These are phyloP conservation scores for Rhizophagus clarus DNA, from an alignment of 192 early-diverging fungal genomes.

Conservation along the genomic window DNA sequence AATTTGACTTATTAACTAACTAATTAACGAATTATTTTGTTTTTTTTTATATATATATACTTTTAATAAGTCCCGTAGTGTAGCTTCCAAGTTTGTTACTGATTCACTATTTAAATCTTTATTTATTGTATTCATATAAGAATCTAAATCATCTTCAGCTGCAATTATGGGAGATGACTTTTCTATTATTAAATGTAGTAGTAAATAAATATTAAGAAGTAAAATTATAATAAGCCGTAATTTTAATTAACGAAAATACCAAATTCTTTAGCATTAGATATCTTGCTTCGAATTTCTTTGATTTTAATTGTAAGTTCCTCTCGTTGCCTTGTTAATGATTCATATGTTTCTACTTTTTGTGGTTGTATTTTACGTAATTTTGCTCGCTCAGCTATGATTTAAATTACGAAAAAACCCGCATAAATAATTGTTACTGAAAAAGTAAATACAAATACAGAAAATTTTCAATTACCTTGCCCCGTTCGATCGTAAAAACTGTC, in stretches of 20 bases:
- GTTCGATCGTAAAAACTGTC: conserved; percentile 73
- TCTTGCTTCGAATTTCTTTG: conserved; percentile 36
- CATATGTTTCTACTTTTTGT: conserved; percentile 66
- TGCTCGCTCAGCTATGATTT: conserved; percentile 31
- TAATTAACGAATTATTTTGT: not conserved
- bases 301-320: conserved; percentile 34
- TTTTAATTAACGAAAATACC: not conserved
- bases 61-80: conserved; percentile 49
- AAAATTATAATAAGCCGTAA: not conserved
- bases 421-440: not conserved
- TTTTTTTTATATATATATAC: conserved; percentile 32
- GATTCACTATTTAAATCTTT: conserved; percentile 46
- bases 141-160: conserved; percentile 63
- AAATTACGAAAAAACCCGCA: not conserved
- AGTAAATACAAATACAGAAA: not conserved
- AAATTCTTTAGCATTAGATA: not conserved
- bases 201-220: no score
- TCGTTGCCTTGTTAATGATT: conserved; percentile 53
- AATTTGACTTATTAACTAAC: not conserved
- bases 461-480: conserved; percentile 30
- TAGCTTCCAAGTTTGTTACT: conserved; percentile 42
- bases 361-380: conserved; percentile 28
- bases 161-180: conserved; percentile 27
- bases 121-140: conserved; percentile 62
- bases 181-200: not conserved